Conservation (phyloP, 176 grass and related monocot genomes). For the Phragmites australis region DNA sequence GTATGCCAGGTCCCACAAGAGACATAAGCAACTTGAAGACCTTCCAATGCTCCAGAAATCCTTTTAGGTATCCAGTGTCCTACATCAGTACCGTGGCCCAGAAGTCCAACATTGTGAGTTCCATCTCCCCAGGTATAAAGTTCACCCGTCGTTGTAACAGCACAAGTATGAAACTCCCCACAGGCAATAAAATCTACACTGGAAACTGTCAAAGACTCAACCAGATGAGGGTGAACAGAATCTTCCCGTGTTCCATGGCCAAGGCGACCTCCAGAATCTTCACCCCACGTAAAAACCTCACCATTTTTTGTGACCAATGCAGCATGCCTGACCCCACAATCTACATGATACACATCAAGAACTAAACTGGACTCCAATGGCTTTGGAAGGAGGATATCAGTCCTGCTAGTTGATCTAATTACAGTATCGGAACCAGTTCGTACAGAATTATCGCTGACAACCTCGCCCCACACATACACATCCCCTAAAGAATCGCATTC, state of each 20-base stretch:
- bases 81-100: constrained; percentile 83
- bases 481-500: constrained; percentile 87
- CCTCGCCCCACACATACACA: constrained; percentile 93
- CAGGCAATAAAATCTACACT: constrained; percentile 80
- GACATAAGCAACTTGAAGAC: constrained; percentile 77
- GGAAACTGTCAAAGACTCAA: constrained; percentile 68
- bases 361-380: constrained; percentile 78
- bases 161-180: constrained; percentile 95
- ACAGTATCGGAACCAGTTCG: constrained; percentile 49
- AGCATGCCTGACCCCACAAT: constrained; percentile 85
- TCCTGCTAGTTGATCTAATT: constrained; percentile 46
- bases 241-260: constrained; percentile 80
- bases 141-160: constrained; percentile 69
- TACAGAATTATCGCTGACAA: constrained; percentile 58
- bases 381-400: constrained; percentile 77
- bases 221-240: constrained; percentile 57
- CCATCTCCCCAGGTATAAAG: constrained; percentile 97
- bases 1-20: constrained; percentile 96
- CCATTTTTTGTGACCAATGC: constrained; percentile 79
- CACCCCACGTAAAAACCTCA: constrained; percentile 96
- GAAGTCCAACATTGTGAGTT: constrained; percentile 77
- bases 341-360: constrained; percentile 84
- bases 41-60: constrained; percentile 77
- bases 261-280: constrained; percentile 88
- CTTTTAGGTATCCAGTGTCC: constrained; percentile 97